Evolutionary conservation across 2,329 filamentous ascomycete genomes (phyloP), one percentile per base, ranked within the genome.

Genomic region (Cladosporium sp.): DNA sequence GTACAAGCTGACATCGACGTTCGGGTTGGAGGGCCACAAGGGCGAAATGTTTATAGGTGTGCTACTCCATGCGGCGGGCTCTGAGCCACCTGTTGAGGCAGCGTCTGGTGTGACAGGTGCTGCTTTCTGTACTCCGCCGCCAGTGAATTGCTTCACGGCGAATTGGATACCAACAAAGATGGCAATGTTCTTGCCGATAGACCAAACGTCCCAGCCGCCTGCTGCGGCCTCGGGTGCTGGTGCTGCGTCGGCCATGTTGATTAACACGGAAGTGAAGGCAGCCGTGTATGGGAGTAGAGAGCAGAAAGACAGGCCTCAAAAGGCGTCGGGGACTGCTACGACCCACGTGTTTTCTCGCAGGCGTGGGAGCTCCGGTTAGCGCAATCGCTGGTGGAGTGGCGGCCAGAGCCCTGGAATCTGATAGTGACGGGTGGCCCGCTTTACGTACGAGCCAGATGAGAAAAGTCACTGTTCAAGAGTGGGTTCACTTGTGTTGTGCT

Each of bases 1-100:
- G 66, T 93, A 94, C 70, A 99, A 84, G 65, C 84, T 80, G 66
- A 99, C 85, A 74, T 99, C 94, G 65, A 99, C 75, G 60, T 84
- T 78, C 67, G 85, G 89, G 71, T 94, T 85, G 50, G 83, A 78
- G 2, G 90, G 86, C 94, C 94, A 99, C 69, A 97, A 91, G 20
- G 94, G 92, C 38, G 89, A 89, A 61, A 97, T 80, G 59, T 81
- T 82, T 64, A 87, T 82, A 1, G 92, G 91, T 17, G 90, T 75
- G 1, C 75, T 73, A 66, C 82, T 88, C 72, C 87, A 88, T 52
- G 80, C 75, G 20, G 86, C 87, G 20, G 59, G 55, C 34, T 43
- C 56, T 22, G 56, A 47, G 54, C 51, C 63, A 5, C 51, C 60
- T 3, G 60, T 50, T 4, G 63, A 58, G 3, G 59, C 59, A 39